Evolutionary conservation across 208 protist species (phyloP).

Genomic region (Trichomonas vaginalis): DNA sequence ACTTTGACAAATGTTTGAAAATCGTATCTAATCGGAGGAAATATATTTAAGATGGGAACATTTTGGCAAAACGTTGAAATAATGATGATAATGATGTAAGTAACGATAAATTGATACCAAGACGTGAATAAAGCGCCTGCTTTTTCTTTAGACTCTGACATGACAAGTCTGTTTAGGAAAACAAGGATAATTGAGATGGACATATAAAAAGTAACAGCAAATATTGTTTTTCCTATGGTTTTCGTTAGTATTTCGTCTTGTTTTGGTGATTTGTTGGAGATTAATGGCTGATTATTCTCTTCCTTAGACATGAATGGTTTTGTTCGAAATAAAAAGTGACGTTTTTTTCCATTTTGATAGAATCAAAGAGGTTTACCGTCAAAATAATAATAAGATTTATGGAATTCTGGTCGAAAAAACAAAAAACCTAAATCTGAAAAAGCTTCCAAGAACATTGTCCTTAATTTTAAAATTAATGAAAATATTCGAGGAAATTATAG

Average conservation of each 20-base stretch:
- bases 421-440: too few relatives aligned
- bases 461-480: too few relatives aligned
- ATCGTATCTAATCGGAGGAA: not conserved
- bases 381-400: too few relatives aligned
- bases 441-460: too few relatives aligned
- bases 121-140: not conserved
- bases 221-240: not conserved
- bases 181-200: constrained; percentile 29
- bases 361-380: too few relatives aligned
- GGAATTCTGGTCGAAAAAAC: too few relatives aligned
- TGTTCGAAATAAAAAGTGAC: too few relatives aligned
- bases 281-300: not conserved
- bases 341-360: too few relatives aligned
- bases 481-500: too few relatives aligned
- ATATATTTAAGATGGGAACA: constrained; percentile 11
- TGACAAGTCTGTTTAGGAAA: constrained; percentile 39
- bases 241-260: not conserved
- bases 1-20: constrained; percentile 27
- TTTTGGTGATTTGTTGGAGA: not conserved
- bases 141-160: not conserved
- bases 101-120: constrained; percentile 10
- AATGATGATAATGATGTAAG: not conserved
- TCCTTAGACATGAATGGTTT: too few relatives aligned
- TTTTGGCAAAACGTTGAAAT: not conserved
- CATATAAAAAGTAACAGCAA: constrained; percentile 33